Percentiles rank a stretch among this genome's conserved stretches.
Conservation (phyloP, 805 yeast species). For the Hanseniaspora guilliermondii region DNA sequence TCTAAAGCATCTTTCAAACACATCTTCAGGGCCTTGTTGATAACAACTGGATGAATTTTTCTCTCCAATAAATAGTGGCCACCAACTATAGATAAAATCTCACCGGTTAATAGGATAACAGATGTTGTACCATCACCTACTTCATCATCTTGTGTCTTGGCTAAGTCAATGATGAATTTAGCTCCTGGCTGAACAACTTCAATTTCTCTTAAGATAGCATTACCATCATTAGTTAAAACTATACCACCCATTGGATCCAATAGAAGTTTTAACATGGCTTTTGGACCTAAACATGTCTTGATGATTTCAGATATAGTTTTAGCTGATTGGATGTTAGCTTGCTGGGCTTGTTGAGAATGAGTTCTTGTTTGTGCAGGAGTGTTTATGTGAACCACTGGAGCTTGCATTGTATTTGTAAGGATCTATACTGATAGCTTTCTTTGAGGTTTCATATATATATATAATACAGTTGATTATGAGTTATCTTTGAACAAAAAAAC, state of each 20-base stretch:
- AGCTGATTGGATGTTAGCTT: conserved; percentile 97
- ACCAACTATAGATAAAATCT: conserved; percentile 85
- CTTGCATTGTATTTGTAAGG: conserved; percentile 43
- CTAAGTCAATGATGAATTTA: conserved; percentile 91
- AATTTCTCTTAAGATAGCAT: conserved; percentile 92
- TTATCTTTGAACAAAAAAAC: too few species aligned
- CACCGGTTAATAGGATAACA: conserved; percentile 94
- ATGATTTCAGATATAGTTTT: conserved; percentile 96
- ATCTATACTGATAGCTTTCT: background rate
- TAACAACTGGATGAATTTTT: conserved; percentile 92
- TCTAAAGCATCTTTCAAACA: conserved; percentile 86
- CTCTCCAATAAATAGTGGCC: conserved; percentile 76
- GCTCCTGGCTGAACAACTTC: conserved; percentile 99
- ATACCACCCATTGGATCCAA: conserved; percentile 92
- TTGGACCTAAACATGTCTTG: conserved; percentile 96
- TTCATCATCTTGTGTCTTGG: conserved; percentile 96
- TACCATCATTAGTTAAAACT: conserved; percentile 95
- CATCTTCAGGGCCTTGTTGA: conserved; percentile 83
- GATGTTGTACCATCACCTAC: conserved; percentile 98
- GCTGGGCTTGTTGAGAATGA: conserved; percentile 93
- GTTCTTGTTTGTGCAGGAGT: conserved; percentile 77
- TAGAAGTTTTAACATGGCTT: conserved; percentile 96
- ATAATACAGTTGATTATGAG: too few species aligned
- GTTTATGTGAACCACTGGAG: conserved; percentile 75
- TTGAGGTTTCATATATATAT: background rate